phyloP scores from a whole-genome alignment of 495 filamentous ascomycete genomes.

The Talaromyces proteolyticus region DNA sequence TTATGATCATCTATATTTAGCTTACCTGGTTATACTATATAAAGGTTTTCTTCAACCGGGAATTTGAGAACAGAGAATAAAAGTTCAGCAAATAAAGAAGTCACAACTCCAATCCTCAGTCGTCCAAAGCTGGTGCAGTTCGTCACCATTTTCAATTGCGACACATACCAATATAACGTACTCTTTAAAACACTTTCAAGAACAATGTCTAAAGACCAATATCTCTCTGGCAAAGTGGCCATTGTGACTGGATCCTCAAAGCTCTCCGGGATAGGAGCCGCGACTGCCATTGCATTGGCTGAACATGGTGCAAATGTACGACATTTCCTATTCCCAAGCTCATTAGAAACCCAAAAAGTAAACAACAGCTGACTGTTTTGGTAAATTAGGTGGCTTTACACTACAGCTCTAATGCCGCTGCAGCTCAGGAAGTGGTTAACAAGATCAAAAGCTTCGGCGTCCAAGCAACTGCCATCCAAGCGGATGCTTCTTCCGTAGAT shows the following conservation, averaged over 20 bases:
- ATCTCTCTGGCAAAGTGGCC: conserved; percentile 14
- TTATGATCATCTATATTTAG: no score
- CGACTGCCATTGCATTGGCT: conserved; percentile 13
- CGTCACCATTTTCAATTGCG: no score
- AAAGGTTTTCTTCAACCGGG: no score
- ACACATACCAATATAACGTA: no score
- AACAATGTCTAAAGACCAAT: not conserved
- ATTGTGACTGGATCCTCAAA: conserved; percentile 17
- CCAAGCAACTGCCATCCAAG: conserved; percentile 16
- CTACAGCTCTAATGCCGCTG: conserved; percentile 11
- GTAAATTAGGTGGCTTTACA: conserved; percentile 12
- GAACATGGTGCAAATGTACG: conserved; percentile 15
- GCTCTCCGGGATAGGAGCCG: conserved; percentile 13
- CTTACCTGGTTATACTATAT: no score
- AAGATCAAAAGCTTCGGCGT: conserved; percentile 9
- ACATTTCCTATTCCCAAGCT: no score
- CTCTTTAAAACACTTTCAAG: no score
- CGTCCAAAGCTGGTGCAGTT: no score
- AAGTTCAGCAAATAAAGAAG: no score
- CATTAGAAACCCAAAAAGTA: no score
- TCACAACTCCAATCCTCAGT: no score
- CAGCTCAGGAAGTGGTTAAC: conserved; percentile 9
- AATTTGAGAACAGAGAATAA: no score
- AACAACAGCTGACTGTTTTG: conserved; percentile 4
- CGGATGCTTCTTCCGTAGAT: conserved; percentile 17